A percentile compares a stretch with the other conserved stretches of the same genome.
phyloP scores from a whole-genome alignment of 129 eudicot species.

The Flaveria bidentis region DNA sequence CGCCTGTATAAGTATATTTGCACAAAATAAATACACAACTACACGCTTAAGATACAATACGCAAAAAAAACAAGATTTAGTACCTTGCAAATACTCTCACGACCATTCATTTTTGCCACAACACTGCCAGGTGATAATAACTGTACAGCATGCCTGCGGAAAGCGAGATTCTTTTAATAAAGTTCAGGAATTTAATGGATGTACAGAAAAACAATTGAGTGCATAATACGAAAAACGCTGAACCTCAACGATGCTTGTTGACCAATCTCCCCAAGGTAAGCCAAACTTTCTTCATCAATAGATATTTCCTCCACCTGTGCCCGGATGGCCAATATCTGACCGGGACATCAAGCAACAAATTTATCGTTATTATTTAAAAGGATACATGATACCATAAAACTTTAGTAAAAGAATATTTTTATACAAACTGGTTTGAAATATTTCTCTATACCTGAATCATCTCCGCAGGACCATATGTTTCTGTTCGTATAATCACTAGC shows the following conservation, averaged over 20 bases:
- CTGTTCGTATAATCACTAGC: constrained; percentile 79
- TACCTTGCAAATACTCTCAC: constrained; percentile 95
- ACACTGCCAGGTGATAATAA: constrained; percentile 86
- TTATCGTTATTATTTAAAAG: neutral
- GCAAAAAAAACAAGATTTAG: neutral
- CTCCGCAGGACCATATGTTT: constrained; percentile 89
- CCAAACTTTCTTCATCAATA: constrained; percentile 90
- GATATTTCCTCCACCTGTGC: constrained; percentile 91
- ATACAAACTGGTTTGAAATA: neutral
- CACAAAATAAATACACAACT: neutral
- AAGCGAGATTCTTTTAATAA: neutral
- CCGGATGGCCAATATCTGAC: constrained; percentile 90
- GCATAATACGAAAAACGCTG: neutral
- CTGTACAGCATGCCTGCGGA: constrained; percentile 90
- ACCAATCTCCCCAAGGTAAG: constrained; percentile 88
- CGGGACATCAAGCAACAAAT: constrained; percentile 11
- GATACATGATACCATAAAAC: neutral
- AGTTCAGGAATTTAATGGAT: too few species aligned
- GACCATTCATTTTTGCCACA: constrained; percentile 90
- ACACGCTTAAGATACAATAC: neutral
- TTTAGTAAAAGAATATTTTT: neutral
- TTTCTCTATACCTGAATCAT: constrained; percentile 81
- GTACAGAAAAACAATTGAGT: neutral
- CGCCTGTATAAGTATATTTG: constrained; percentile 47
- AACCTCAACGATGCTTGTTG: constrained; percentile 91